Evolutionary conservation across 495 filamentous ascomycete species (phyloP), one percentile per base, ranked within the genome.

Genomic region (Parathielavia appendiculata): DNA sequence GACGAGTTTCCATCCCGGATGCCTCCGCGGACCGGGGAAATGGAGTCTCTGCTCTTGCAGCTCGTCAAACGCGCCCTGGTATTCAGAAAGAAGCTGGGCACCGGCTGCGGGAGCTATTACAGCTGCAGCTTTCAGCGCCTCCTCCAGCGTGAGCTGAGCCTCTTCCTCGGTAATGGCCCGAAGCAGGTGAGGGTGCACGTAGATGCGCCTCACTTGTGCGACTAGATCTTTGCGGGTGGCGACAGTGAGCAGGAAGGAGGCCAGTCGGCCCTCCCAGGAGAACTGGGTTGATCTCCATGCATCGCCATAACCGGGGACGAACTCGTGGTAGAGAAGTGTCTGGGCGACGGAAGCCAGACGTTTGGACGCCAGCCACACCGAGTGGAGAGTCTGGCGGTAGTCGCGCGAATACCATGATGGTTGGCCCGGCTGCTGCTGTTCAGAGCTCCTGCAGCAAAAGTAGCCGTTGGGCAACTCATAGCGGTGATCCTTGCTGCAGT

Each of bases 401-500:
- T 51, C 32, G 48, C 17, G 48, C 34, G 48, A 51, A 34, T 51
- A 38, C 48, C 48, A 51, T 2, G 32, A 51, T 6, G 48, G 48
- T 22, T 51, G 16, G 48, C 38, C 48, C 8, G 48, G 26, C 34
- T 51, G 48, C n/a, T 51, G 32, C 20, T 51, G 7, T n/a, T 35
- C n/a, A 4, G 32, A 1, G 6, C 3, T 14, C 26, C 26, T 0
- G 34, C n/a, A 22, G 7, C 48, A n/a, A 16, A 51, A 51, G 38
- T 51, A 51, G 3, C 48, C 48, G 36, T 51, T 17, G 1, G 48
- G 48, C 20, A n/a, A 38, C 5, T 51, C 48, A 34, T 51, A 51
- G 20, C 36, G n/a, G n/a, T 51, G 48, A 13, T 36, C 48, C 48
- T 51, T 51, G 48, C 32, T 51, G 17, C 48, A 51, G 48, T 51